These are phyloP conservation scores for Pyrrhoderma noxium DNA, from an alignment of 1,284 basidiomycete genomes.

Conservation along the genomic window DNA sequence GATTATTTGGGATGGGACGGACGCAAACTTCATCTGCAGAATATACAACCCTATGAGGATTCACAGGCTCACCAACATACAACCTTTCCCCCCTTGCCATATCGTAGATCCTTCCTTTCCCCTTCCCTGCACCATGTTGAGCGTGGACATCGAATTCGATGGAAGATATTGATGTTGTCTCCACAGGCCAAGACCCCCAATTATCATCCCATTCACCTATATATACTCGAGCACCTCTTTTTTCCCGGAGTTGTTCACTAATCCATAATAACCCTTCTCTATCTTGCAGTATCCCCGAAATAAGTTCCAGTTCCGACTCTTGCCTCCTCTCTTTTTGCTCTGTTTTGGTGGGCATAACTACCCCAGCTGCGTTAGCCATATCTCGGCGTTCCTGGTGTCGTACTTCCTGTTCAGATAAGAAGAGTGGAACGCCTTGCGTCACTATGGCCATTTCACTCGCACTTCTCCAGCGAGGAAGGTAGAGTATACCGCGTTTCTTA, in stretches of 20 bases:
- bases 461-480: not conserved
- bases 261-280: conserved; percentile 10
- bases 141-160: conserved; percentile 3
- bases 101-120: conserved; percentile 2
- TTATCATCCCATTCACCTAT: conserved; percentile 9
- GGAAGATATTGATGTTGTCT: too few relatives aligned
- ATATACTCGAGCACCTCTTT: conserved; percentile 1
- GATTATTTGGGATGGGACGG: too few relatives aligned
- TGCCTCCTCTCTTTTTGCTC: not conserved
- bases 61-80: conserved; percentile 7
- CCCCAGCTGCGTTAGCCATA: not conserved
- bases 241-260: not conserved
- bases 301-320: too few relatives aligned
- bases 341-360: not conserved
- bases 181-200: too few relatives aligned
- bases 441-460: too few relatives aligned
- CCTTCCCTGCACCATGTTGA: not conserved
- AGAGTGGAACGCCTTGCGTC: not conserved
- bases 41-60: not conserved
- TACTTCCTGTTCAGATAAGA: conserved; percentile 7
- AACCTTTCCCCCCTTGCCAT: not conserved
- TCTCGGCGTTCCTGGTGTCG: not conserved
- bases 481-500: not conserved
- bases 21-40: not conserved
- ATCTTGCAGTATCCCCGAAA: too few relatives aligned